A percentile compares a stretch with the other conserved stretches of the same genome.
Evolutionary conservation across 1,139 yeast genomes (phyloP).

Genomic region (Sugiyamaella novakii): DNA sequence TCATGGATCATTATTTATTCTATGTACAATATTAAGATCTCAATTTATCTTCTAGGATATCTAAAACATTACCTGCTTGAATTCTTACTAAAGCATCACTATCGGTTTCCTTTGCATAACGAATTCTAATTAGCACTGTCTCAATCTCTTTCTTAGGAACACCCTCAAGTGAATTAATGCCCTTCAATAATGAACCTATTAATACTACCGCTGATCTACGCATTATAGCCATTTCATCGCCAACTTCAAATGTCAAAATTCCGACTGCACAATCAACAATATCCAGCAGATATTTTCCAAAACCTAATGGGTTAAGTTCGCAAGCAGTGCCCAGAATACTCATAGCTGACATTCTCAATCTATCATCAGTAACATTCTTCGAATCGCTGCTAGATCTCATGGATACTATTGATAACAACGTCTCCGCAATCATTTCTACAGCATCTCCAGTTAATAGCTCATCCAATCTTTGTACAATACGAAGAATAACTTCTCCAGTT

Average conservation of each 20-base stretch:
- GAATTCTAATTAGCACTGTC: constrained; percentile 30
- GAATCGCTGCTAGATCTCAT: constrained; percentile 35
- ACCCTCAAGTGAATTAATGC: constrained; percentile 39
- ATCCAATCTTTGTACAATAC: constrained; percentile 56
- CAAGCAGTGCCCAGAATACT: constrained; percentile 71
- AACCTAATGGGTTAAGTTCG: constrained; percentile 59
- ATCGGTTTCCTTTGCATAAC: constrained; percentile 29
- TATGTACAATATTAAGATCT: constrained; percentile 10
- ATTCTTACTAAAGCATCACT: constrained; percentile 36
- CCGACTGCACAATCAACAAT: constrained; percentile 78
- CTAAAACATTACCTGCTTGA: constrained; percentile 31
- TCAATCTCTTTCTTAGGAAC: constrained; percentile 28
- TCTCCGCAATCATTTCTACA: constrained; percentile 43
- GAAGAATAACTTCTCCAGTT: constrained; percentile 76
- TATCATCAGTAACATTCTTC: constrained; percentile 48
- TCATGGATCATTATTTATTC: no score
- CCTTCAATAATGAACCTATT: constrained; percentile 59
- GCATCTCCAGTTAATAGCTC: constrained; percentile 50
- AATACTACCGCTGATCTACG: constrained; percentile 76
- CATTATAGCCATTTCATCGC: constrained; percentile 54
- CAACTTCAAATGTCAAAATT: constrained; percentile 61
- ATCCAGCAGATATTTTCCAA: constrained; percentile 52
- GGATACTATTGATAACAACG: constrained; percentile 48
- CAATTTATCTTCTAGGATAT: constrained; percentile 18
- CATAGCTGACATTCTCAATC: constrained; percentile 81